Conservation (phyloP, 2,329 filamentous ascomycete species). For the Elsinoe fawcettii region DNA sequence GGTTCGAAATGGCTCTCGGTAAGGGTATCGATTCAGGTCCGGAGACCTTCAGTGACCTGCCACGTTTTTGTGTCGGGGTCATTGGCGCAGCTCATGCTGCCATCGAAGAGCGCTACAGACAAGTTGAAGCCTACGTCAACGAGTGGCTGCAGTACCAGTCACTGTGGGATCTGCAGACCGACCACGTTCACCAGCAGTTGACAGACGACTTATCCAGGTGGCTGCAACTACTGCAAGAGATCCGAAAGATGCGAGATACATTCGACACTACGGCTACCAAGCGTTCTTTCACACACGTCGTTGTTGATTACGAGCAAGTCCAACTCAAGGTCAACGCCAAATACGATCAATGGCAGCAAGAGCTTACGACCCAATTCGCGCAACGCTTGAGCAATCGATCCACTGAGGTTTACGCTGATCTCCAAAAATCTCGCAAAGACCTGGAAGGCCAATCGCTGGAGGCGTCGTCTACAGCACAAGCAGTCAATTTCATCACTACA, state of each 20-base stretch:
- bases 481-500: slow-evolving; percentile 96
- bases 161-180: slow-evolving; percentile 92
- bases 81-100: slow-evolving; percentile 73
- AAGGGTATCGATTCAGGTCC: slow-evolving; percentile 53
- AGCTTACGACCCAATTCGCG: slow-evolving; percentile 90
- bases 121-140: slow-evolving; percentile 80
- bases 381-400: slow-evolving; percentile 80
- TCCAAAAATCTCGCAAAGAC: slow-evolving; percentile 82
- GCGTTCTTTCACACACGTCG: slow-evolving; percentile 85
- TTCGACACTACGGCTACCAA: slow-evolving; percentile 96
- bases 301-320: slow-evolving; percentile 96
- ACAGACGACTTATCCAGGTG: slow-evolving; percentile 87
- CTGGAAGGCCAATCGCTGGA: slow-evolving; percentile 89
- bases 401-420: slow-evolving; percentile 84
- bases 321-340: slow-evolving; percentile 98
- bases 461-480: slow-evolving; percentile 89
- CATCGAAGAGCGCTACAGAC: slow-evolving; percentile 72
- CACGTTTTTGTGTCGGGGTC: slow-evolving; percentile 70
- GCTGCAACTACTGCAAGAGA: slow-evolving; percentile 94
- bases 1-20: slow-evolving; percentile 80
- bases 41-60: slow-evolving; percentile 73
- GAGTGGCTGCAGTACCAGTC: slow-evolving; percentile 99
- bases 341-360: slow-evolving; percentile 99
- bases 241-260: slow-evolving; percentile 86
- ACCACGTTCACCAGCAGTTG: slow-evolving; percentile 86